These are phyloP conservation scores for Stagonosporopsis cucurbitacearum DNA, from an alignment of 2,329 filamentous ascomycete genomes.

Conservation along the genomic window DNA sequence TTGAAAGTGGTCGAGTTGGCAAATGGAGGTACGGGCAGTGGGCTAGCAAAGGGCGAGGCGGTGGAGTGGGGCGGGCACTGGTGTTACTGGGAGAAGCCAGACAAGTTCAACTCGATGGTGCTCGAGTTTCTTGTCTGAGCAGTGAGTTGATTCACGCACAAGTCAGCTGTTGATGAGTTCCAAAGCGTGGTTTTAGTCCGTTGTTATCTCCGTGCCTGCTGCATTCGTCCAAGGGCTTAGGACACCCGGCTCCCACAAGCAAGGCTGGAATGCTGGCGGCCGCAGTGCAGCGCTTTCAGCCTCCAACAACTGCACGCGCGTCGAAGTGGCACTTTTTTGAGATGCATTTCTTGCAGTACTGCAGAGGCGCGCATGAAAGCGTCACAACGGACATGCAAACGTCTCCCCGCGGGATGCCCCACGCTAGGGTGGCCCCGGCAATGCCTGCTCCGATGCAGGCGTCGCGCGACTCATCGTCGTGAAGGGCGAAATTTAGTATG, in stretches of 20 bases:
- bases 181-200: neutral
- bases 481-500: constrained; percentile 2
- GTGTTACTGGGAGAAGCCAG: constrained; percentile 42
- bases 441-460: constrained; percentile 9
- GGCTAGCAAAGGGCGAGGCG: constrained; percentile 24
- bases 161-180: neutral
- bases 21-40: constrained; percentile 19
- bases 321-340: neutral
- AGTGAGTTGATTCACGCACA: neutral
- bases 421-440: neutral
- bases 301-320: neutral
- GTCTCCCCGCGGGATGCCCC: constrained; percentile 10
- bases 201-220: neutral
- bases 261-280: neutral
- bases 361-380: neutral
- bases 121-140: constrained; percentile 21
- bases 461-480: constrained; percentile 4
- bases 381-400: neutral
- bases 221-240: neutral
- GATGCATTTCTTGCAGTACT: neutral
- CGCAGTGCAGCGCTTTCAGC: neutral
- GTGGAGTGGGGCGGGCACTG: constrained; percentile 41
- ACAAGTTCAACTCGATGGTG: constrained; percentile 31
- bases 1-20: constrained; percentile 32
- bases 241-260: too few relatives aligned